Evolutionary conservation across 495 filamentous ascomycete species (phyloP).

Genomic region (Trichoderma parareesei): DNA sequence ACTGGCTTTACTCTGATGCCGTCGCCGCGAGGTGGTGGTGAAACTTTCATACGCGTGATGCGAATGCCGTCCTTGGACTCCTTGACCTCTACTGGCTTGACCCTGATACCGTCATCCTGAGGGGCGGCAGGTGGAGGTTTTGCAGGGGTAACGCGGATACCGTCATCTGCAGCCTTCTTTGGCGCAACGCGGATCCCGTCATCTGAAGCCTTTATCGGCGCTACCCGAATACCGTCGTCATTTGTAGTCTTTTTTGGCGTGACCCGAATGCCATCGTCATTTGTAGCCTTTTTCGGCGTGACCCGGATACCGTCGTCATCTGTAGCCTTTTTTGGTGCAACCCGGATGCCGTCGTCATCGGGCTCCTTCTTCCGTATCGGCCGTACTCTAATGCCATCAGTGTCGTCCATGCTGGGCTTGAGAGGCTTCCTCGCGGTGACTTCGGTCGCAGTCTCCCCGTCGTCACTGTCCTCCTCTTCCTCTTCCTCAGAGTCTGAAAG

Average conservation of each 20-base stretch:
- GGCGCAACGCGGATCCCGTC: conserved; percentile 33
- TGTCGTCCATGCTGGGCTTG: conserved; percentile 19
- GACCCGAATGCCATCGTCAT: conserved; percentile 2
- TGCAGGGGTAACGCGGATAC: conserved; percentile 29
- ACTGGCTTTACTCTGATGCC: background rate
- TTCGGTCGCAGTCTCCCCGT: conserved; percentile 16
- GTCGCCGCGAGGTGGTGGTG: background rate
- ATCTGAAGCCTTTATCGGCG: conserved; percentile 17
- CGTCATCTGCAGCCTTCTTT: conserved; percentile 16
- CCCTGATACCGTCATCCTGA: background rate
- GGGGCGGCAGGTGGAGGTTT: background rate
- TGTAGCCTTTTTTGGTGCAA: conserved; percentile 22
- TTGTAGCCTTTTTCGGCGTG: conserved; percentile 21
- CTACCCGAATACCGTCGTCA: conserved; percentile 32
- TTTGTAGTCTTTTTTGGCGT: conserved; percentile 5
- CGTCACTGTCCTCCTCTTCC: conserved; percentile 5
- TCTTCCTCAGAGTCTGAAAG: background rate
- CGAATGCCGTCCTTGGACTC: background rate
- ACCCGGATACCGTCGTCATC: conserved; percentile 25
- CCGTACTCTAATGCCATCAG: conserved; percentile 29
- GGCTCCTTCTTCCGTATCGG: conserved; percentile 18
- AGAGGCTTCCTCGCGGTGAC: conserved; percentile 21
- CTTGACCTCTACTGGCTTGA: too few species aligned
- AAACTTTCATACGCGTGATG: conserved; percentile 6
- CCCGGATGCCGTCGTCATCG: conserved; percentile 31